Base-by-base conservation (phyloP, 805 yeast species). In the Kodamaea neixiangensis region DNA sequence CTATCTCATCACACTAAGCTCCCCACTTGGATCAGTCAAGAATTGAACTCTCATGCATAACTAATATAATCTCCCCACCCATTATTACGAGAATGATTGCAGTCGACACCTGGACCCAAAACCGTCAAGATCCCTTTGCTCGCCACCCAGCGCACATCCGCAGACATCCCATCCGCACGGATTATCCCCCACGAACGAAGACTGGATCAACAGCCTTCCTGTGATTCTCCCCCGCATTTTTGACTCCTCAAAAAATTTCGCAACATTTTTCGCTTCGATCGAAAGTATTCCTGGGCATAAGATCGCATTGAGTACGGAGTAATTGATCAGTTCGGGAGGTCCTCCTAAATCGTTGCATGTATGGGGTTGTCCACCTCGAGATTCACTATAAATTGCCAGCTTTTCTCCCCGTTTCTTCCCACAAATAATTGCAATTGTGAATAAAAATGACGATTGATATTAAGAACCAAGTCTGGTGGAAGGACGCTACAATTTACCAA, bases 401-500 rank as follows among this genome's bases (percentile, higher is more conserved):
- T 10, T 17, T 37, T 18, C 41, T 11, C 19, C 21, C 9, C 2
- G 13, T 15, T 37, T 37, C 11, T 13, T 5, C 21, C 10, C 11
- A 7, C 3, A 25, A 25, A 25, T 25, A 9, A 15, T n/a, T 7
- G 5, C 41, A 37, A 17, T 14, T 13, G 21, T 2, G 7, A 34
- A 11, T 14, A 15, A 33, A 9, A 29, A 43, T 31, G 22, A 20
- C 43, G 38, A 25, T 33, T 14, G 18, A 25, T 22, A 46, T 19
- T 11, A 50, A 58, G 47, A 52, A 46, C 39, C 44, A 55, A 52
- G 52, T 37, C 46, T 75, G 83, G 86, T 81, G 85, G 85, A 79
- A 80, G 64, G 79, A 79, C 58, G 79, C 81, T 47, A 63, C 76
- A 13, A 73, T 81, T 18, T 81, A 81, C 63, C 86, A 81, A 62